These are phyloP conservation scores for Fusarium sp. DNA, from an alignment of 2,329 filamentous ascomycete genomes.

Conservation along the genomic window DNA sequence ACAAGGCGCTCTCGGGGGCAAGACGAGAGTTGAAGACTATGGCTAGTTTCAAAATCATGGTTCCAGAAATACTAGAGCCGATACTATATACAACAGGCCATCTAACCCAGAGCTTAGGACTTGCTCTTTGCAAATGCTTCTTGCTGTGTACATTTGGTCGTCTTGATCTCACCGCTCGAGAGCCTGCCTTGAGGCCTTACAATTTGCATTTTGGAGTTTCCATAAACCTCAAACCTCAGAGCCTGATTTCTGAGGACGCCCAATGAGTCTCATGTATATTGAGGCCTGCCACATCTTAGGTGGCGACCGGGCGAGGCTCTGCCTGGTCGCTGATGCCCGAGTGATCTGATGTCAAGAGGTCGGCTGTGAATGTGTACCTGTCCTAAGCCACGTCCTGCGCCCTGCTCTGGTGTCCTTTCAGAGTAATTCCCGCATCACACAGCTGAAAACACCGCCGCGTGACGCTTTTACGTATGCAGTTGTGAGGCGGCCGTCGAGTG, in stretches of 20 bases:
- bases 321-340: not conserved
- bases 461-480: too few species aligned
- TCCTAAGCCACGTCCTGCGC: not conserved
- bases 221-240: not conserved
- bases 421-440: too few species aligned
- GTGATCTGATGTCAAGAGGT: not conserved
- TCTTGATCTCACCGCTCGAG: not conserved
- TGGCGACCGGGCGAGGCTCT: not conserved
- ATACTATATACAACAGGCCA: not conserved
- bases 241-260: not conserved
- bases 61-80: not conserved
- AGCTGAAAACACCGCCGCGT: too few species aligned
- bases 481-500: too few species aligned
- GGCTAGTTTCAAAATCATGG: not conserved
- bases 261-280: not conserved
- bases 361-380: not conserved
- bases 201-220: not conserved
- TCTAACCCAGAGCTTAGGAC: not conserved
- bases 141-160: not conserved
- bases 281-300: too few species aligned
- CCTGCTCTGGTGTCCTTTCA: not conserved
- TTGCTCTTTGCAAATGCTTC: not conserved
- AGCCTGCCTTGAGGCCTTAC: not conserved
- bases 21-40: not conserved
- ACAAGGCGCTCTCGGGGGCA: too few species aligned